Base-by-base conservation (phyloP, 768 basidiomycete species). In the Tylopilus cervinicoccineus region DNA sequence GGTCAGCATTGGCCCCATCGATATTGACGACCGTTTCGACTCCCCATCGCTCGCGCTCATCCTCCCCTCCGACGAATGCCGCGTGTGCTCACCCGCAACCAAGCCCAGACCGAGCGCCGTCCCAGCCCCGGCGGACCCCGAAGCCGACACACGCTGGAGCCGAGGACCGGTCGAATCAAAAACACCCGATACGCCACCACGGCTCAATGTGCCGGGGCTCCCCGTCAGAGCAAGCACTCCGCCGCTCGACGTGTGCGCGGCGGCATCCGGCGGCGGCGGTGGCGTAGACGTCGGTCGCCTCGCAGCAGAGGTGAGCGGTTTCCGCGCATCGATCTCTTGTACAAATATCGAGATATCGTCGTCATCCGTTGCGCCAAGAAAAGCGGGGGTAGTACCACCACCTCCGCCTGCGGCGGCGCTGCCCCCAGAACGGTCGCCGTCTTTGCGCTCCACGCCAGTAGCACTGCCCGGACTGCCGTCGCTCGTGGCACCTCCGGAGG, bases 261-360 rank as follows among this genome's bases (percentile, higher is more conserved):
- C n/a, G 1, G 12, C 17, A 8, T 53, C 53, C 2, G 48, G 27
- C 2, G 50, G 28, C 1, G 11, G 51, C 2, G 48, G 27, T 1
- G 50, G 28, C 1, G 11, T 22, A 10, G 53, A 38, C 16, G 38
- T 24, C 7, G 58, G 50, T 28, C 48, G 55, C 28, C 61, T 51
- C 22, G 58, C 55, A 22, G 46, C 48, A n/a, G 40, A 59, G 29
- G 58, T 56, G 8, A 90, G 70, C 4, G 87, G 86, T 58, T 81
- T 83, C 22, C 84, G 75, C 22, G 77, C 70, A 56, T 87, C 87
- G 42, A 88, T 87, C 39, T 88, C 84, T 58, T 84, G 82, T 34
- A 90, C 83, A 56, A 89, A 90, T 12, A 76, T 71, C 5, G 86
- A 87, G 24, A 90, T 80, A 43, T 88, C 88, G 54, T 88, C 86